Conservation (phyloP, 495 filamentous ascomycete genomes). For the Penicillium bovifimosum region DNA sequence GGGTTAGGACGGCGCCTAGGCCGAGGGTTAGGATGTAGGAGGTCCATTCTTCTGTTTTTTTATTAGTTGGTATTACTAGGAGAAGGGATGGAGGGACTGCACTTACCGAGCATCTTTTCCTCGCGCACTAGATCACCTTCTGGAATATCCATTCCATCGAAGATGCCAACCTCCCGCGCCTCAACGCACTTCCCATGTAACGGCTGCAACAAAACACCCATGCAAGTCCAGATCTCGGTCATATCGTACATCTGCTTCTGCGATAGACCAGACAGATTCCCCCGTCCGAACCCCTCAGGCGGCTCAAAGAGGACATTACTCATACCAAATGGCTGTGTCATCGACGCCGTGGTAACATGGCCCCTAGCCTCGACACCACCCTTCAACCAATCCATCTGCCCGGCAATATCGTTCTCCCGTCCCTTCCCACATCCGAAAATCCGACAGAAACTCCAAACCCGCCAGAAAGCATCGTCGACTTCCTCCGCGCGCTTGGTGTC, state of each 20-base stretch:
- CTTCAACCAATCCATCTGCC: constrained; percentile 60
- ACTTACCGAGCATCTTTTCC: constrained; percentile 50
- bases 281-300: constrained; percentile 52
- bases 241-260: constrained; percentile 58
- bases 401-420: constrained; percentile 57
- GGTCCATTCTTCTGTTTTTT: constrained; percentile 56
- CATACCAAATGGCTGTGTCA: constrained; percentile 46
- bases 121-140: constrained; percentile 48
- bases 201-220: constrained; percentile 52
- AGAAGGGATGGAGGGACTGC: neutral
- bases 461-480: constrained; percentile 63
- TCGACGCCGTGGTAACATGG: constrained; percentile 25
- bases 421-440: constrained; percentile 57
- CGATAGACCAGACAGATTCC: constrained; percentile 52
- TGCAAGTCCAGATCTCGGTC: constrained; percentile 62
- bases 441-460: constrained; percentile 65
- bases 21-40: constrained; percentile 56
- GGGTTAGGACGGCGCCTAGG: constrained; percentile 49
- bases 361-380: constrained; percentile 48
- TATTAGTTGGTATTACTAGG: constrained; percentile 24
- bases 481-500: constrained; percentile 46
- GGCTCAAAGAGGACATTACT: constrained; percentile 52
- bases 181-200: constrained; percentile 52
- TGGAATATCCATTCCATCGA: constrained; percentile 42
- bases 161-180: constrained; percentile 53